A percentile compares a stretch with the other conserved stretches of the same genome.
Conservation (phyloP, 495 filamentous ascomycete genomes). For the Trichoderma gamsii region DNA sequence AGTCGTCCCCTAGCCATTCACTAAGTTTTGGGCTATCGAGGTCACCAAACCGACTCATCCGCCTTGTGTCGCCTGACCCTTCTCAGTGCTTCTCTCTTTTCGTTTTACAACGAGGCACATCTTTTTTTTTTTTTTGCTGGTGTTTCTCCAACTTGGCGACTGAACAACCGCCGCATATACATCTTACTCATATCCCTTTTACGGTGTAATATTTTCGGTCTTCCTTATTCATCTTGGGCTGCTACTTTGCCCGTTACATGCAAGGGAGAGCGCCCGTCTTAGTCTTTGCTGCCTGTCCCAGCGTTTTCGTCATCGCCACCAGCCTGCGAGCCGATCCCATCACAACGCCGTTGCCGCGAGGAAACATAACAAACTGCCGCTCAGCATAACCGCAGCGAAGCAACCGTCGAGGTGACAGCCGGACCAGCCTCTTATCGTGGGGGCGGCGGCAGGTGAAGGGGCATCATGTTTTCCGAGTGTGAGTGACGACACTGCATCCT, state of each 20-base stretch:
- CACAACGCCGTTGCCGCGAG: neutral
- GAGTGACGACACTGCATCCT: constrained; percentile 36
- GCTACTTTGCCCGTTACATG: neutral
- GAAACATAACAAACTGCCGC: neutral
- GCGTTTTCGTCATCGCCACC: constrained; percentile 10
- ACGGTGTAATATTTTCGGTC: neutral
- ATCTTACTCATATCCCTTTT: constrained; percentile 1
- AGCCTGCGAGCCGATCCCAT: neutral
- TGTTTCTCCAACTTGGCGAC: neutral
- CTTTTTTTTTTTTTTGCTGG: neutral
- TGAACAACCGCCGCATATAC: neutral
- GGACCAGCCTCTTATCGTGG: constrained; percentile 3
- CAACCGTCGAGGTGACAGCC: constrained; percentile 3
- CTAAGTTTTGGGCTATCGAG: neutral
- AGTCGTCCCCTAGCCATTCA: neutral
- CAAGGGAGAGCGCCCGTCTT: constrained; percentile 6
- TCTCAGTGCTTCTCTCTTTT: neutral
- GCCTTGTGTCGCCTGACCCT: constrained; percentile 12
- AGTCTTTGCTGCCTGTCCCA: neutral
- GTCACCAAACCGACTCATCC: constrained; percentile 12
- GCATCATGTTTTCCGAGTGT: constrained; percentile 95
- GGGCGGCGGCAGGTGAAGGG: constrained; percentile 17
- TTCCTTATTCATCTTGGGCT: neutral
- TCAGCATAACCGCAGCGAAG: neutral
- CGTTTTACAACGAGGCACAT: neutral